Percentiles rank a stretch among this genome's conserved stretches.
phyloP scores from a whole-genome alignment of 805 yeast species.

The Metschnikowia lachancei region DNA sequence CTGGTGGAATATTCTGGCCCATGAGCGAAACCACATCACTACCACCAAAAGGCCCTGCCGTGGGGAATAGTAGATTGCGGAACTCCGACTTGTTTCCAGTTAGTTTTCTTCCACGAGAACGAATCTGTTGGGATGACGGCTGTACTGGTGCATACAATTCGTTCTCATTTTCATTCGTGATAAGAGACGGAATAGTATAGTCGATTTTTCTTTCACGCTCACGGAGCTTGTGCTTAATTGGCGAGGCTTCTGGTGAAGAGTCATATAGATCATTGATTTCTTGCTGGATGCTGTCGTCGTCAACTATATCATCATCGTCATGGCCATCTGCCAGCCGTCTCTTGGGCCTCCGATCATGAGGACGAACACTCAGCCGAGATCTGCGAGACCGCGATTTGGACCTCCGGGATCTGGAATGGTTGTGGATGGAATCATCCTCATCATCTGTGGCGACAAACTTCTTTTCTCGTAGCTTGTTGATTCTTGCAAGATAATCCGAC shows the following conservation, averaged over 20 bases:
- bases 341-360: constrained; percentile 21
- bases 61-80: constrained; percentile 77
- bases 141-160: constrained; percentile 16
- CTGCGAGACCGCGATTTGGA: constrained; percentile 26
- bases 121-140: constrained; percentile 14
- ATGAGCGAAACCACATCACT: constrained; percentile 84
- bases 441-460: constrained; percentile 40
- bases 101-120: constrained; percentile 31
- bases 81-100: constrained; percentile 44
- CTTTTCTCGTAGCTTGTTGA: constrained; percentile 32
- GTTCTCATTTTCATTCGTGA: constrained; percentile 42
- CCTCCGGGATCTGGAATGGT: constrained; percentile 22
- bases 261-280: constrained; percentile 67
- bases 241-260: constrained; percentile 53
- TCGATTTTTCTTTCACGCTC: constrained; percentile 60
- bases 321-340: constrained; percentile 8
- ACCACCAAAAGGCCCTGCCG: constrained; percentile 98
- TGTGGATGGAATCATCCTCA: constrained; percentile 28
- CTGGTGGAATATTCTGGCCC: constrained; percentile 61
- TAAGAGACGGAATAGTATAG: constrained; percentile 82
- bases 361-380: constrained; percentile 21
- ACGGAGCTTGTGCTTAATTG: constrained; percentile 41
- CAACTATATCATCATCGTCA: constrained; percentile 24
- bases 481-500: constrained; percentile 18
- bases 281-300: constrained; percentile 46